A percentile compares a stretch with the other conserved stretches of the same genome.
Evolutionary conservation across 1,284 basidiomycete genomes (phyloP).

Genomic region (Tylopilus microsporus): DNA sequence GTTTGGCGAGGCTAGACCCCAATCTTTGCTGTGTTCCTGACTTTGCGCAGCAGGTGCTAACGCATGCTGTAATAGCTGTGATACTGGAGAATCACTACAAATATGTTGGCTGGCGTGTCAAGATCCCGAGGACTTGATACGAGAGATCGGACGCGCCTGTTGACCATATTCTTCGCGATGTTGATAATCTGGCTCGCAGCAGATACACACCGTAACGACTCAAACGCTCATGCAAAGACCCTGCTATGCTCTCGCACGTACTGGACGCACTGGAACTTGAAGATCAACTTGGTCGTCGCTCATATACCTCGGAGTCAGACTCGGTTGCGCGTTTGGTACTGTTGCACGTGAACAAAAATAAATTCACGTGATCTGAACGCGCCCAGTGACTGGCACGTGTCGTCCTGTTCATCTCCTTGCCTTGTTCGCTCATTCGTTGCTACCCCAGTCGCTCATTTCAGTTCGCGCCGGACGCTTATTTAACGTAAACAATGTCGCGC

Average conservation of each 20-base stretch:
- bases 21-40: conserved; percentile 12
- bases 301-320: neutral
- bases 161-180: conserved; percentile 10
- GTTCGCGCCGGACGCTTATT: conserved; percentile 29
- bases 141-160: conserved; percentile 29
- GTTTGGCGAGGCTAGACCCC: conserved; percentile 16
- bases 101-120: conserved; percentile 12
- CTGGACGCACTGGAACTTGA: conserved; percentile 1
- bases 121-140: conserved; percentile 11
- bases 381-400: conserved; percentile 20
- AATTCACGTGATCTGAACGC: conserved; percentile 31
- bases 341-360: conserved; percentile 23
- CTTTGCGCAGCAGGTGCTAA: conserved; percentile 18
- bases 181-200: neutral
- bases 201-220: neutral
- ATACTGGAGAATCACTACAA: conserved; percentile 23
- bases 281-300: neutral
- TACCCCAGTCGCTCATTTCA: conserved; percentile 27
- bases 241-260: neutral
- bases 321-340: too few species aligned
- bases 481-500: conserved; percentile 17
- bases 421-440: conserved; percentile 8
- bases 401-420: conserved; percentile 9
- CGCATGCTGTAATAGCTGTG: conserved; percentile 34
- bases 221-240: conserved; percentile 10